Conservation (phyloP, 176 grass and related monocot genomes). For the Avena insularis region DNA sequence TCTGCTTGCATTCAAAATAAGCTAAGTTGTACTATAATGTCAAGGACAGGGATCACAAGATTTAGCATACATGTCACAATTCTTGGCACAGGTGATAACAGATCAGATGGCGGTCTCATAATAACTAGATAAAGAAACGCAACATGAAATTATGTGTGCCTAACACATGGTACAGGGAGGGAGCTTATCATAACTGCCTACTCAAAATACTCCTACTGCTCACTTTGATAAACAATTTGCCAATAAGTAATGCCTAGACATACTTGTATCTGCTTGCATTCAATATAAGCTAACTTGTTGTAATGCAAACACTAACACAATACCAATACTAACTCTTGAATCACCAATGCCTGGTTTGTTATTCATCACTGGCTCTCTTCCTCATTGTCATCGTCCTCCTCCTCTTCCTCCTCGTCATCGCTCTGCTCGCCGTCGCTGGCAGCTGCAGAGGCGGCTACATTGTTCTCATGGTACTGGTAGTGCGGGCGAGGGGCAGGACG, state of each 20-base stretch:
- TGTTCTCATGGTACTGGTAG: constrained; percentile 53
- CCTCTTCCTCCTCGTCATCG: constrained; percentile 25
- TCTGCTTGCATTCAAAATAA: neutral
- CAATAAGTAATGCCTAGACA: constrained; percentile 6
- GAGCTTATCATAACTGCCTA: constrained; percentile 36
- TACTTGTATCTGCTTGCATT: neutral
- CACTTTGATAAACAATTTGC: constrained; percentile 31
- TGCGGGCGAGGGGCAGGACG: constrained; percentile 20
- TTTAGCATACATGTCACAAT: neutral
- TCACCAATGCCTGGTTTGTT: neutral
- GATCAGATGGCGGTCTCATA: constrained; percentile 37
- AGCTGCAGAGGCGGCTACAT: neutral
- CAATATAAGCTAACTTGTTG: constrained; percentile 23
- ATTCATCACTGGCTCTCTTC: constrained; percentile 52
- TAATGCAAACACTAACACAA: constrained; percentile 35
- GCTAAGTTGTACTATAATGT: neutral
- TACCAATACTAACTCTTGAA: constrained; percentile 20
- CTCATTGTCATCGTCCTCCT: constrained; percentile 2
- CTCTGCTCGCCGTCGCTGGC: constrained; percentile 41
- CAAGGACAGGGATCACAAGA: neutral
- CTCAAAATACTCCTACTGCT: constrained; percentile 30
- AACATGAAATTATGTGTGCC: constrained; percentile 33
- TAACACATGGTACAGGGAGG: constrained; percentile 32
- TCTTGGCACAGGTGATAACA: constrained; percentile 37
- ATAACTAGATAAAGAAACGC: constrained; percentile 35